Conservation (phyloP, 2,329 filamentous ascomycete species). For the Diplocarpon mali region DNA sequence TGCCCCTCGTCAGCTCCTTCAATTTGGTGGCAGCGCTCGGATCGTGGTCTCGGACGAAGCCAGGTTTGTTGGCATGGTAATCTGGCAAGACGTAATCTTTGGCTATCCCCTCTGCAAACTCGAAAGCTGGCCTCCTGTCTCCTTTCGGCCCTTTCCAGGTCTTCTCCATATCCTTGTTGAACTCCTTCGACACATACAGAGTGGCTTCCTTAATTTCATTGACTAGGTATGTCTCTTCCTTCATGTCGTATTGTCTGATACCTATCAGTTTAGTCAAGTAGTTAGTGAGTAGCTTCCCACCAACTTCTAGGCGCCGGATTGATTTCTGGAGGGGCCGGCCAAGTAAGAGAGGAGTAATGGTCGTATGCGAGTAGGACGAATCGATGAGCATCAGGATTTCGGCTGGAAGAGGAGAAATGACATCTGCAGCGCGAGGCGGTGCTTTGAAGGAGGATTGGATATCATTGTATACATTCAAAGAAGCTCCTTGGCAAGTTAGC, state of each 20-base stretch:
- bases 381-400: conserved; percentile 86
- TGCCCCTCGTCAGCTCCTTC: conserved; percentile 32
- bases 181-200: conserved; percentile 73
- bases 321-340: conserved; percentile 72
- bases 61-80: conserved; percentile 48
- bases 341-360: conserved; percentile 72
- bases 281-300: conserved; percentile 88
- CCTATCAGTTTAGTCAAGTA: conserved; percentile 84
- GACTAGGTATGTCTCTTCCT: conserved; percentile 85
- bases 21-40: conserved; percentile 45
- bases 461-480: conserved; percentile 75
- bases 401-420: conserved; percentile 42
- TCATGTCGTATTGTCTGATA: conserved; percentile 86
- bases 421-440: conserved; percentile 34
- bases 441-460: conserved; percentile 58
- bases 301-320: conserved; percentile 76
- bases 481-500: conserved; percentile 41
- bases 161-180: conserved; percentile 64
- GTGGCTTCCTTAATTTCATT: conserved; percentile 92
- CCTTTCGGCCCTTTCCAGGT: conserved; percentile 70
- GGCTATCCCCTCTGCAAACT: conserved; percentile 47
- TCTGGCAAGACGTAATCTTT: conserved; percentile 92
- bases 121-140: conserved; percentile 39
- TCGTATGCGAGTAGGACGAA: conserved; percentile 87
- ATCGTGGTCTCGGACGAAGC: conserved; percentile 69